Conservation (phyloP, 164 flowering plant genomes). For the Malania oleifera region DNA sequence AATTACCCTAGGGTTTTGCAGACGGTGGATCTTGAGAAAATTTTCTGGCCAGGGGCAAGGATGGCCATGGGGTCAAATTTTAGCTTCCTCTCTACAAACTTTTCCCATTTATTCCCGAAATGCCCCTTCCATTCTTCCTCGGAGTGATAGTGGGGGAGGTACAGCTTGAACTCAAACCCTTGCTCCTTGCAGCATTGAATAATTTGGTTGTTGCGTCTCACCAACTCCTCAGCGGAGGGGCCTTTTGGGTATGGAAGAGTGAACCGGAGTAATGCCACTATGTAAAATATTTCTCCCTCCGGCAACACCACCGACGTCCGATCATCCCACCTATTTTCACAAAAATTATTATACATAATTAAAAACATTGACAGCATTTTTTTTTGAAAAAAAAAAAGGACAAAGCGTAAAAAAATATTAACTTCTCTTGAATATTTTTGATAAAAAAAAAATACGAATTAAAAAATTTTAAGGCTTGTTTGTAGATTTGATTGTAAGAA, state of each 20-base stretch:
- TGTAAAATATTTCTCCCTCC: constrained; percentile 70
- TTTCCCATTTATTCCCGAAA: constrained; percentile 70
- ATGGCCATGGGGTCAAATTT: constrained; percentile 75
- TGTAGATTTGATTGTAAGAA: too few relatives aligned
- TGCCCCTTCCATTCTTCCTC: constrained; percentile 73
- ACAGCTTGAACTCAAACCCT: constrained; percentile 65
- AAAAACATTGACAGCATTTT: too few relatives aligned
- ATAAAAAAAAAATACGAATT: too few relatives aligned
- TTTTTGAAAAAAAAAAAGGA: too few relatives aligned
- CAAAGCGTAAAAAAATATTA: too few relatives aligned
- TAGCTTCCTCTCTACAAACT: constrained; percentile 62
- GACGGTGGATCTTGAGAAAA: constrained; percentile 47
- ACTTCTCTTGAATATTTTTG: too few relatives aligned
- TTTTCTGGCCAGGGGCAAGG: constrained; percentile 89
- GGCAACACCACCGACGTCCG: constrained; percentile 73
- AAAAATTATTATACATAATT: too few relatives aligned
- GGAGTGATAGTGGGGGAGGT: constrained; percentile 66
- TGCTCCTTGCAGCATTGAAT: constrained; percentile 36
- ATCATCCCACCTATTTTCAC: constrained; percentile 64
- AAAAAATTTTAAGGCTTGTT: too few relatives aligned
- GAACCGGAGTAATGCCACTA: constrained; percentile 72
- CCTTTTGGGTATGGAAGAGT: constrained; percentile 38
- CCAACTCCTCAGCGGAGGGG: constrained; percentile 38
- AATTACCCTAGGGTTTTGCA: not conserved
- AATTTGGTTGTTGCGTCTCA: constrained; percentile 59